phyloP scores from a whole-genome alignment of 2,329 filamentous ascomycete genomes.

The Colletotrichum sp. region DNA sequence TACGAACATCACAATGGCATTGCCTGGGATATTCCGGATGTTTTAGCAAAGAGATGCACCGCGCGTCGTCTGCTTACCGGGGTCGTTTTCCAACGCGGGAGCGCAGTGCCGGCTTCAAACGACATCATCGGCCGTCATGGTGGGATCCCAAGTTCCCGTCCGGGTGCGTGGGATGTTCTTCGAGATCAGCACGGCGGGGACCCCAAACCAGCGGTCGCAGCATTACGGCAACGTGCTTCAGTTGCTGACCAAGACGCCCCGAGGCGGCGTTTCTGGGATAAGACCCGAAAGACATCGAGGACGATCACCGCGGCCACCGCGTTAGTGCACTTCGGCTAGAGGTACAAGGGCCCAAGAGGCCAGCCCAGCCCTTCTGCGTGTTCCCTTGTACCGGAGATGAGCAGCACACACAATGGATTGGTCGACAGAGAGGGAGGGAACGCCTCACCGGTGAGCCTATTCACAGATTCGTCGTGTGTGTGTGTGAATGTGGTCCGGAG shows the following conservation, averaged over 20 bases:
- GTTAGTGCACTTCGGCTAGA: slow-evolving; percentile 10
- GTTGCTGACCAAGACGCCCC: slow-evolving; percentile 5
- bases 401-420: neutral
- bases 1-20: neutral
- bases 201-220: neutral
- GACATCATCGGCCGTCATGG: slow-evolving; percentile 20
- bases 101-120: slow-evolving; percentile 10
- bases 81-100: neutral
- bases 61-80: neutral
- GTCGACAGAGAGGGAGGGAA: neutral
- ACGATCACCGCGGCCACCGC: slow-evolving; percentile 8
- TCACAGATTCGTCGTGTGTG: neutral
- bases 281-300: slow-evolving; percentile 2
- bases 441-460: neutral
- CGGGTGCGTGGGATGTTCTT: slow-evolving; percentile 15
- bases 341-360: neutral
- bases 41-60: neutral
- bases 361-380: neutral
- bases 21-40: neutral
- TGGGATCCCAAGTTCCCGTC: slow-evolving; percentile 9
- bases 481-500: neutral
- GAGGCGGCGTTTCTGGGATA: slow-evolving; percentile 11
- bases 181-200: slow-evolving; percentile 9
- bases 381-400: slow-evolving; percentile 1
- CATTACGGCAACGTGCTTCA: slow-evolving; percentile 1